These are phyloP conservation scores for Cokeromyces recurvatus DNA, from an alignment of 371 early-diverging fungal genomes.

Conservation along the genomic window DNA sequence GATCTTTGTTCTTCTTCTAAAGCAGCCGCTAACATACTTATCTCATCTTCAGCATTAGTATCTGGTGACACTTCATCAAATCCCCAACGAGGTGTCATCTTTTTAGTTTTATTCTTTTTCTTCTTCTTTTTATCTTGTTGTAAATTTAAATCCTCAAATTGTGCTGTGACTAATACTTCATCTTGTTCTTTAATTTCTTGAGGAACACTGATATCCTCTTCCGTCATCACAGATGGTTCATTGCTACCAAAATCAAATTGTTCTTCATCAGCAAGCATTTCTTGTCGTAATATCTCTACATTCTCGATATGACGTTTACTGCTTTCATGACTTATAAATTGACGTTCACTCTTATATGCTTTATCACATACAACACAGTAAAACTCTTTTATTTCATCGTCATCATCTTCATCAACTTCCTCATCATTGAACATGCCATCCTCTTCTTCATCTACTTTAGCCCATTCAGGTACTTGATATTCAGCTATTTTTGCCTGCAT, in stretches of 20 bases:
- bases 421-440: slow-evolving; percentile 10
- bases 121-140: slow-evolving; percentile 14
- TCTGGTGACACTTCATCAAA: slow-evolving; percentile 32
- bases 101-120: slow-evolving; percentile 27
- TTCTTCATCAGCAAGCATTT: slow-evolving; percentile 64
- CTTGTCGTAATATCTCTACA: slow-evolving; percentile 55
- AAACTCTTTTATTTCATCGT: slow-evolving; percentile 37
- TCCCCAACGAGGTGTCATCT: slow-evolving; percentile 17
- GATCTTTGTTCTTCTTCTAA: slow-evolving; percentile 25
- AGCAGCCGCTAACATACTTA: slow-evolving; percentile 24
- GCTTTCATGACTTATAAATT: slow-evolving; percentile 71
- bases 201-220: too few relatives aligned
- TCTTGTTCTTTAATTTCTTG: too few relatives aligned
- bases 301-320: slow-evolving; percentile 74
- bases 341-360: slow-evolving; percentile 69
- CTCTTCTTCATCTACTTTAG: slow-evolving; percentile 37
- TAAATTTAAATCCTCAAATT: slow-evolving; percentile 2
- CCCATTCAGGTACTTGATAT: slow-evolving; percentile 64
- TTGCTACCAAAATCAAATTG: slow-evolving; percentile 31
- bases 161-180: neutral
- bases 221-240: too few relatives aligned
- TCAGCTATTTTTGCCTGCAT: slow-evolving; percentile 43
- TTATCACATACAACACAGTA: slow-evolving; percentile 85
- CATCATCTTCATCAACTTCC: slow-evolving; percentile 31
- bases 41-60: slow-evolving; percentile 25